phyloP scores from a whole-genome alignment of 2,329 filamentous ascomycete species.

The Colletotrichum sp. region DNA sequence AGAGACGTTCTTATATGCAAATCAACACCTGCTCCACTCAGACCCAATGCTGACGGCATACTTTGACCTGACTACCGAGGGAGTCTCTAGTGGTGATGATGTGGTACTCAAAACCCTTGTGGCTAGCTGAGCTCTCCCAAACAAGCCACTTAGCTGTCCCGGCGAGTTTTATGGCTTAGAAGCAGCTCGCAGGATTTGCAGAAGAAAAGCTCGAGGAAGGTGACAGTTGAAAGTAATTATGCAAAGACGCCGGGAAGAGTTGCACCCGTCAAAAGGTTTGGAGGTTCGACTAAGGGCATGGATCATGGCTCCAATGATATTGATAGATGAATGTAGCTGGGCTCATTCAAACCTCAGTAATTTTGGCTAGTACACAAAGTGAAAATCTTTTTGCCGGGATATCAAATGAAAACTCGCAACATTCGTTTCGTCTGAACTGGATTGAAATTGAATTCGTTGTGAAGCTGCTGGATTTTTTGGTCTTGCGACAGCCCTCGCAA shows the following conservation, averaged over 20 bases:
- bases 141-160: not conserved
- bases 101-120: not conserved
- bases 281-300: too few species aligned
- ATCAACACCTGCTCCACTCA: not conserved
- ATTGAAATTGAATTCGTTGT: not conserved
- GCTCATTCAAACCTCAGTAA: too few species aligned
- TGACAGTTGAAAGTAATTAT: fast-evolving
- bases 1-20: not conserved
- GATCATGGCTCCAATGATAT: not conserved
- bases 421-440: not conserved
- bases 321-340: not conserved
- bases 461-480: not conserved
- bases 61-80: not conserved
- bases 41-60: not conserved
- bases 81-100: not conserved
- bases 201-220: not conserved
- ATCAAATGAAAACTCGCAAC: not conserved
- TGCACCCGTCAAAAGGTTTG: not conserved
- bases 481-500: not conserved
- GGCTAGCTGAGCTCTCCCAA: not conserved
- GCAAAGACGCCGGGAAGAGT: not conserved
- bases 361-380: not conserved
- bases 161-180: not conserved
- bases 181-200: not conserved
- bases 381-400: too few species aligned